Percentiles rank a stretch among this genome's conserved stretches.
These are phyloP conservation scores for Phytophthora quininea DNA, from an alignment of 352 stramenopile species.

Conservation along the genomic window DNA sequence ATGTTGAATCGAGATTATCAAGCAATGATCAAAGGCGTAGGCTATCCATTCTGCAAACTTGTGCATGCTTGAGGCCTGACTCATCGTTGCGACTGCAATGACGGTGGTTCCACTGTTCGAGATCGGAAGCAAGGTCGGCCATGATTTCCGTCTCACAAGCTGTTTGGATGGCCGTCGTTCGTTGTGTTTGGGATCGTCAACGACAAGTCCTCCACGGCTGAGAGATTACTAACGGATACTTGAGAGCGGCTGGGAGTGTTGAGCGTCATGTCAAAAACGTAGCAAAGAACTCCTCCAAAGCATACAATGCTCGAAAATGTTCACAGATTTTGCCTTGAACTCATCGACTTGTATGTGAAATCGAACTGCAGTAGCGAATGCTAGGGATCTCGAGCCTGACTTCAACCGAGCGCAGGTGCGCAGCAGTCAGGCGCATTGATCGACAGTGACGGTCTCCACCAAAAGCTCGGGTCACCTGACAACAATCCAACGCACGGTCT, in stretches of 20 bases:
- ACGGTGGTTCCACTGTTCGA: constrained; percentile 17
- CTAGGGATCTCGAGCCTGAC: background rate
- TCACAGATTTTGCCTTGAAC: constrained; percentile 11
- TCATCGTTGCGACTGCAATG: background rate
- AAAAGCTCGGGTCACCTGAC: constrained; percentile 24
- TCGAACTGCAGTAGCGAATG: constrained; percentile 14
- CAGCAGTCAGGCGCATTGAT: background rate
- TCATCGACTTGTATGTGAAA: background rate
- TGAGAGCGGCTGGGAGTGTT: constrained; percentile 17
- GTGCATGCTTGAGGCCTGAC: constrained; percentile 1
- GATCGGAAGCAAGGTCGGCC: constrained; percentile 9
- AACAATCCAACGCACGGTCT: constrained; percentile 20
- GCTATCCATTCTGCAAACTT: constrained; percentile 1
- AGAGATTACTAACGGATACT: constrained; percentile 35
- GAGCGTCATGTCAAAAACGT: constrained; percentile 7
- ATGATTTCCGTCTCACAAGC: constrained; percentile 24
- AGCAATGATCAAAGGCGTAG: background rate
- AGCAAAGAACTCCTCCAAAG: constrained; percentile 1
- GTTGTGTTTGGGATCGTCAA: constrained; percentile 6
- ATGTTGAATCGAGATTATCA: background rate
- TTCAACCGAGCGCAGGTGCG: background rate
- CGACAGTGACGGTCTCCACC: constrained; percentile 30
- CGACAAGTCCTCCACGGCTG: background rate
- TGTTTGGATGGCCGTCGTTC: constrained; percentile 15
- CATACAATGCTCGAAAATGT: constrained; percentile 23